phyloP scores from a whole-genome alignment of 208 protist genomes.

The Leptomonas seymouri region DNA sequence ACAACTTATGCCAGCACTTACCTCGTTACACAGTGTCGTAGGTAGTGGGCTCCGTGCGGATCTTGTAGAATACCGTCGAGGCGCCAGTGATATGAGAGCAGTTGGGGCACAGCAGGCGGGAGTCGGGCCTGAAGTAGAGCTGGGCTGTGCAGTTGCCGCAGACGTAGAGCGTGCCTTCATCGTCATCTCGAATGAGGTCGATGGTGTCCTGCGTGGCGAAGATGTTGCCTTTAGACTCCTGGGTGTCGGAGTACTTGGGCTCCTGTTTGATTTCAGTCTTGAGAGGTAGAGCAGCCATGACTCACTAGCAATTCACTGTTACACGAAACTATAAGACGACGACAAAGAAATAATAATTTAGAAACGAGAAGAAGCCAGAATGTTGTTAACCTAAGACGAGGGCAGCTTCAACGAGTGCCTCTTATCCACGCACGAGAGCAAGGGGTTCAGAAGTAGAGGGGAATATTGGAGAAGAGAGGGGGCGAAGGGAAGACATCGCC shows the following conservation, averaged over 20 bases:
- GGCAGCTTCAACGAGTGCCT: no score
- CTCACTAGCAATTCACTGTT: not conserved
- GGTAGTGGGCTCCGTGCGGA: constrained; percentile 79
- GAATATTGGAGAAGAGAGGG: no score
- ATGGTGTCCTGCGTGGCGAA: constrained; percentile 14
- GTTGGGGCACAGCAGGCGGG: constrained; percentile 71
- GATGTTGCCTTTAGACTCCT: constrained; percentile 35
- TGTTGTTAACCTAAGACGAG: no score
- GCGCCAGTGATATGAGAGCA: constrained; percentile 83
- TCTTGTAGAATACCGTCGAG: constrained; percentile 91
- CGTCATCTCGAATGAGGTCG: constrained; percentile 16
- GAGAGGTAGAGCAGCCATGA: constrained; percentile 13
- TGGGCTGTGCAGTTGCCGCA: constrained; percentile 84
- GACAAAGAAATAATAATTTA: not conserved
- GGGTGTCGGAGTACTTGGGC: constrained; percentile 19
- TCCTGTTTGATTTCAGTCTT: constrained; percentile 39
- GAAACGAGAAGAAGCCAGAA: no score
- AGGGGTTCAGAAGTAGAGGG: no score
- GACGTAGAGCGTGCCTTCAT: constrained; percentile 68
- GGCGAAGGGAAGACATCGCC: no score
- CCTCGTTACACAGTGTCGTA: constrained; percentile 84
- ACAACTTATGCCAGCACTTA: not conserved
- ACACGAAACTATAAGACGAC: not conserved
- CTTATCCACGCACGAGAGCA: no score
- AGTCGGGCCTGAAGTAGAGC: constrained; percentile 55